Evolutionary conservation across 192 early-diverging fungal genomes (phyloP), one percentile per base, ranked within the genome.

Genomic region (Lunasporangiospora selenospora): DNA sequence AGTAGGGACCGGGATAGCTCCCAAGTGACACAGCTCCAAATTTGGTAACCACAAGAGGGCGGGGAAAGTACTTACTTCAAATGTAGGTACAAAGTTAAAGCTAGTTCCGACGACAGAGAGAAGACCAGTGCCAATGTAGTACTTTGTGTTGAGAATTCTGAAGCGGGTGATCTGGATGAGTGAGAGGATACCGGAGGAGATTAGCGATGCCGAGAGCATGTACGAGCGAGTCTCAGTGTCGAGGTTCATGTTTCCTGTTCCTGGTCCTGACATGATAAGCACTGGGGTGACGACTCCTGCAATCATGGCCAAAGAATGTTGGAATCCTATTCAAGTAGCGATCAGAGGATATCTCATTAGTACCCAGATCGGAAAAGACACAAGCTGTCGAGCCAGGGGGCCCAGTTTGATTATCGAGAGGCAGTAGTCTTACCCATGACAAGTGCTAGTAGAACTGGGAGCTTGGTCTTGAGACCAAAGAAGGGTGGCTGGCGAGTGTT

Each of bases 61-160:
- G n/a, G n/a, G n/a, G n/a, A 46, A 45, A 58, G 16, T 23, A 53
- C 52, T 55, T 65, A 65, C 62, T 12, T 49, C 49, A 39, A 67
- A 67, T 0, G 83, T 80, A 19, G 81, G 78, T 12, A 84, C 76
- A 34, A 62, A 71, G 29, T 83, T 80, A 61, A 84, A 84, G n/a
- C 65, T 75, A 15, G 80, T 76, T 23, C 83, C 83, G 13, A 81
- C 70, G 4, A 84, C 77, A 26, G 66, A 75, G 18, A 84, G 50
- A 6, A 84, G 60, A n/a, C 83, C 83, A 19, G 83, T 77, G 6
- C 83, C 83, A 24, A 83, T 23, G 34, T 80, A 81, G 42, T 75
- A 80, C 24, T 65, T 60, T 38, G 63, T 79, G 23, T 54, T 73
- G 40, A 77, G 77, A 26, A 82, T 65, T 26, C 75, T 58, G 56